phyloP scores from a whole-genome alignment of 495 filamentous ascomycete species.

The Gamarada debralockiae region DNA sequence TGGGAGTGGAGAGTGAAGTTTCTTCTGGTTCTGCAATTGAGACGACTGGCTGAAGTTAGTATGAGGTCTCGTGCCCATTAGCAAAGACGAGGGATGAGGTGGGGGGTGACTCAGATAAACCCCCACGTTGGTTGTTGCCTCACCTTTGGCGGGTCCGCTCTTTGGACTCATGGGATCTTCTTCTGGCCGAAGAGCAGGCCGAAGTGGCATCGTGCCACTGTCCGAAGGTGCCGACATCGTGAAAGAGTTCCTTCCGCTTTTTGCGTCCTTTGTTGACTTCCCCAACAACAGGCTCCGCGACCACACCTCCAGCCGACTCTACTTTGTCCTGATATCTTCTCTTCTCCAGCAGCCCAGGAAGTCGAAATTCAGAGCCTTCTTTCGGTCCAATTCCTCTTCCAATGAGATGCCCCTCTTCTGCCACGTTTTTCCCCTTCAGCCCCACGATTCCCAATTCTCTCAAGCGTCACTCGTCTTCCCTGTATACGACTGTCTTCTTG shows the following conservation, averaged over 20 bases:
- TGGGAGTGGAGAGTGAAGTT: slow-evolving; percentile 15
- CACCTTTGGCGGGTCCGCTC: slow-evolving; percentile 23
- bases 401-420: neutral
- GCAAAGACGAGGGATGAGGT: neutral
- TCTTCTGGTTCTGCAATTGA: slow-evolving; percentile 31
- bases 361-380: neutral
- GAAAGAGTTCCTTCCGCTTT: neutral
- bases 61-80: neutral
- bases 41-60: slow-evolving; percentile 21
- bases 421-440: neutral
- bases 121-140: neutral
- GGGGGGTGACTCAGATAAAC: neutral
- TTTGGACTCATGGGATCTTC: slow-evolving; percentile 18
- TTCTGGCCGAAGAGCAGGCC: slow-evolving; percentile 18
- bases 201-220: slow-evolving; percentile 14
- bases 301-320: neutral
- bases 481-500: no score
- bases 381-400: neutral
- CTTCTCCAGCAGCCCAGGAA: neutral
- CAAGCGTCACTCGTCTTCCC: no score
- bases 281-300: neutral
- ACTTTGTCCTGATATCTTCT: neutral
- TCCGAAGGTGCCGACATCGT: slow-evolving; percentile 18
- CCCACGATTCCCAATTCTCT: neutral
- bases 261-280: neutral